Evolutionary conservation across 345 rosid genomes (phyloP).

Genomic region (Pistacia integerrima): DNA sequence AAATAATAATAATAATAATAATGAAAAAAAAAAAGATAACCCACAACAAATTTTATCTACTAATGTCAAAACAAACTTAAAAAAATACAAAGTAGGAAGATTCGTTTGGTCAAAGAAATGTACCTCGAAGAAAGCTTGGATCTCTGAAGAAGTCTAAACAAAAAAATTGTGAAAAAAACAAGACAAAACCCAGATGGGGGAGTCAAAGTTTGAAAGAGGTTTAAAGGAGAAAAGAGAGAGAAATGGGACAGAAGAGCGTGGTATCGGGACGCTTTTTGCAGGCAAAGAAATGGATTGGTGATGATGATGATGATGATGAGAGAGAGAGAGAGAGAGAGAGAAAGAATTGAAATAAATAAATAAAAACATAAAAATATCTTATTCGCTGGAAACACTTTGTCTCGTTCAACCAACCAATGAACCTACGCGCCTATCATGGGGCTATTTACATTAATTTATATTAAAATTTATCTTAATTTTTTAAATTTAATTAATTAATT

Average conservation of each 20-base stretch:
- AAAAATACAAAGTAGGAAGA: background rate
- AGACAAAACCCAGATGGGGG: background rate
- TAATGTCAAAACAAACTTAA: background rate
- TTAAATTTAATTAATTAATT: too few species aligned
- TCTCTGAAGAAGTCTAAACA: slow-evolving; percentile 7
- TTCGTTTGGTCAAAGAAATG: background rate
- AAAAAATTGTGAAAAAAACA: background rate
- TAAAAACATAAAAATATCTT: background rate
- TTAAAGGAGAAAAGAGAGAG: background rate
- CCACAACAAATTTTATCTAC: slow-evolving; percentile 3
- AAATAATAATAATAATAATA: background rate
- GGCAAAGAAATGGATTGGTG: slow-evolving; percentile 9
- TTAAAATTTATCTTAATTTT: too few species aligned
- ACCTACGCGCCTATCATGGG: background rate
- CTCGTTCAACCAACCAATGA: slow-evolving; percentile 6
- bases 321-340: background rate
- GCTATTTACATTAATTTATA: too few species aligned
- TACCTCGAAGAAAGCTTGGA: slow-evolving; percentile 29
- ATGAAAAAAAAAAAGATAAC: background rate
- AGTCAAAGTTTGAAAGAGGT: background rate
- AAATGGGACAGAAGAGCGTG: background rate
- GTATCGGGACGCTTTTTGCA: slow-evolving; percentile 7
- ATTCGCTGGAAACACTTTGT: slow-evolving; percentile 17
- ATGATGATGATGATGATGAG: slow-evolving; percentile 5
- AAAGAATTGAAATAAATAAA: background rate